Evolutionary conservation across 345 rosid genomes (phyloP).

Genomic region (Euphorbia pulcherrima): DNA sequence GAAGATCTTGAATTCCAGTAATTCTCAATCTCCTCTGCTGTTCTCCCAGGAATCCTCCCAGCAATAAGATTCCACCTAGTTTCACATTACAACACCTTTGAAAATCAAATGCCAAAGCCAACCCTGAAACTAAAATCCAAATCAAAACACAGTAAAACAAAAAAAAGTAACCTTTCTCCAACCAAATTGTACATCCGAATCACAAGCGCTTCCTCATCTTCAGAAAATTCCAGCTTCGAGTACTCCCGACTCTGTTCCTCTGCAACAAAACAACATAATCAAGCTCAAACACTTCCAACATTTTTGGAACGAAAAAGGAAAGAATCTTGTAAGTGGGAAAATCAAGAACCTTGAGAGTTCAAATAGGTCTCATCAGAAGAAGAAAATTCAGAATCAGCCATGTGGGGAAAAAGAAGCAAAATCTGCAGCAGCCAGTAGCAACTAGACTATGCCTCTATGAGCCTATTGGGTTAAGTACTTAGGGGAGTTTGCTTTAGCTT

Average conservation of each 20-base stretch:
- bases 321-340: not conserved
- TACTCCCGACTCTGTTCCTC: constrained; percentile 32
- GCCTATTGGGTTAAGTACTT: not conserved
- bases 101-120: too few species aligned
- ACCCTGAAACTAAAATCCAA: too few species aligned
- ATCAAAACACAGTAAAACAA: not conserved
- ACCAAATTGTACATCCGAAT: constrained; percentile 53
- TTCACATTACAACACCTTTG: not conserved
- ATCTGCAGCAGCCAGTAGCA: too few species aligned
- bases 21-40: constrained; percentile 52
- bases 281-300: not conserved
- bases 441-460: not conserved
- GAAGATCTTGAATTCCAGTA: constrained; percentile 50
- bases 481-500: not conserved
- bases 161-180: constrained; percentile 40
- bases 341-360: constrained; percentile 36
- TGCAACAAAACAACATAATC: not conserved
- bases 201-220: constrained; percentile 52
- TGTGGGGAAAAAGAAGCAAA: not conserved
- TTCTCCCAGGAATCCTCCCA: constrained; percentile 69
- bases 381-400: constrained; percentile 56
- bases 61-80: constrained; percentile 65
- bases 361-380: constrained; percentile 34
- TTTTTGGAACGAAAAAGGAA: not conserved
- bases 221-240: constrained; percentile 40